Base-by-base conservation (phyloP, 768 basidiomycete genomes). In the Termitomyces sp. region DNA sequence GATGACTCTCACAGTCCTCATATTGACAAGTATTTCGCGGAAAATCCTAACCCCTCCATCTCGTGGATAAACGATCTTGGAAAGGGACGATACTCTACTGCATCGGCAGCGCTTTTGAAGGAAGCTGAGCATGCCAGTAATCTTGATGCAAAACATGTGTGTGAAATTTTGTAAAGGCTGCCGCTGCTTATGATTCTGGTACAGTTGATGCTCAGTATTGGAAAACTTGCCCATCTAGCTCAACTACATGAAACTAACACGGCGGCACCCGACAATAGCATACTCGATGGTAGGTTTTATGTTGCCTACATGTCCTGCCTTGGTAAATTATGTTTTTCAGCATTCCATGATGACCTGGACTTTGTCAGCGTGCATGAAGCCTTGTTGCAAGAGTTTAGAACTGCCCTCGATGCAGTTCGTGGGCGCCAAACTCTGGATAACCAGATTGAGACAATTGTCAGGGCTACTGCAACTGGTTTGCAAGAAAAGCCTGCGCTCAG, bases 1-100 rank as follows among this genome's bases (percentile, higher is more conserved):
- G 87, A 90, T 49, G 81, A 83, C 33, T 71, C 77, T 16, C 84
- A 89, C 65, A 74, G 76, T 33, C 72, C 71, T 1, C 84, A 89
- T 55, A 77, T 97, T 61, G 89, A 91, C 67, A 77, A 75, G 36
- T 91, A 91, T 72, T 91, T 98, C 66, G 76, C 76, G 4, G 72
- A 80, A 47, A 75, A 81, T 47, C 80, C 77, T 2, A 77, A 87
- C 67, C 78, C 84, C 22, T 70, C 80, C 4, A 80, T 92, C 54
- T 87, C 91, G 1, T 98, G 96, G 96, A 78, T 98, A 37, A 88
- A 97, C 68, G 87, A 96, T 70, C 72, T 98, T 47, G 87, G 85
- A 4, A 85, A 87, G 57, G 78, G 75, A 41, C 77, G 85, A 50
- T 91, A 85, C 69, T 83, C 79, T 4, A 73, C 78, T 12, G 92